A percentile compares a stretch with the other conserved stretches of the same genome.
Conservation (phyloP, 2,329 filamentous ascomycete genomes). For the Penicillium occitanis region DNA sequence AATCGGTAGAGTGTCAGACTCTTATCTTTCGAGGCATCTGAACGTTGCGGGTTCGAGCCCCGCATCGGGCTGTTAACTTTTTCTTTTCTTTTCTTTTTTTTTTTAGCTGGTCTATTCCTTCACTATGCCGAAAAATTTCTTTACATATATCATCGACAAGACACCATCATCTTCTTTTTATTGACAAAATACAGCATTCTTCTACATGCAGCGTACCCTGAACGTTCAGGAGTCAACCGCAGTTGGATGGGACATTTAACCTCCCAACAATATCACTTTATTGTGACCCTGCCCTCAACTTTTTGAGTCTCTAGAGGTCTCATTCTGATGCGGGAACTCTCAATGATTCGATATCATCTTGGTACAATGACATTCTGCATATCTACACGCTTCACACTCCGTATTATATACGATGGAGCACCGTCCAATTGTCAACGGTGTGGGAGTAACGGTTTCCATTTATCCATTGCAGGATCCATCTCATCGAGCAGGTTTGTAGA, state of each 20-base stretch:
- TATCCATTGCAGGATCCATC: constrained; percentile 9
- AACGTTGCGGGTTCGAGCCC: constrained; percentile 11
- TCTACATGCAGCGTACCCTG: background rate
- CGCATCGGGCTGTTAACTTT: constrained; percentile 3
- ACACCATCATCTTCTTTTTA: background rate
- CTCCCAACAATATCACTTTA: background rate
- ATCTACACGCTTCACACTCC: too few relatives aligned
- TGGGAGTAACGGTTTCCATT: constrained; percentile 20
- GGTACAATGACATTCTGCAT: background rate
- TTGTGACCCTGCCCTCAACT: background rate
- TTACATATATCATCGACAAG: background rate
- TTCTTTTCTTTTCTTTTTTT: background rate
- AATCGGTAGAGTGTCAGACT: constrained; percentile 13
- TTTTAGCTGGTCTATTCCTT: background rate
- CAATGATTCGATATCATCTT: background rate
- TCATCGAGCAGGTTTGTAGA: constrained; percentile 16
- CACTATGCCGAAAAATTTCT: background rate
- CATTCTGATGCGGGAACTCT: background rate
- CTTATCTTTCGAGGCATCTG: constrained; percentile 9
- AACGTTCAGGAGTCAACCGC: too few relatives aligned
- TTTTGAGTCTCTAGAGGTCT: background rate
- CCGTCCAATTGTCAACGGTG: background rate
- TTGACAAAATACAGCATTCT: background rate
- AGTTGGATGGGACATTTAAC: background rate
- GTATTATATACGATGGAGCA: background rate